Evolutionary conservation across 148 eudicot genomes (phyloP).

Genomic region (Amaranthus cruentus): DNA sequence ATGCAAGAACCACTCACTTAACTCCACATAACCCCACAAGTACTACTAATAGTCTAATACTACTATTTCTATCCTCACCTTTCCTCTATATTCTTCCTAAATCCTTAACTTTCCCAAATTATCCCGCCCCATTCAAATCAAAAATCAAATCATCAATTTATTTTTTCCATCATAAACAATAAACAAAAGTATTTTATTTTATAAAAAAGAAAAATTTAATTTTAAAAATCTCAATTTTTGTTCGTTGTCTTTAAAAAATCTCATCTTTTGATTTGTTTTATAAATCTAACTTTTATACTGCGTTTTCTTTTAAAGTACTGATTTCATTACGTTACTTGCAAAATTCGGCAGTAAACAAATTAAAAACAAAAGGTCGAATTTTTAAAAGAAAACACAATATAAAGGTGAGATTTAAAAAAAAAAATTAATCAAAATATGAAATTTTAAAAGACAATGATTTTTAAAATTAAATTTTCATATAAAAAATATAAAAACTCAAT

Average conservation of each 20-base stretch:
- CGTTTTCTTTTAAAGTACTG: too few relatives aligned
- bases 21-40: background rate
- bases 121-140: conserved; percentile 21
- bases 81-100: background rate
- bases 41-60: background rate
- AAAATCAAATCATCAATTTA: background rate
- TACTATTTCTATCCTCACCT: background rate
- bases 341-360: too few relatives aligned
- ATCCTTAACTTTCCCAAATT: background rate
- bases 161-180: background rate
- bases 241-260: too few relatives aligned
- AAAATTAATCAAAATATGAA: too few relatives aligned
- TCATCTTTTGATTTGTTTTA: too few relatives aligned
- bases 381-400: too few relatives aligned
- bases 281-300: too few relatives aligned
- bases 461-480: background rate
- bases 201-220: background rate
- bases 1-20: conserved; percentile 12
- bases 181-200: background rate
- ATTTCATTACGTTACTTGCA: too few relatives aligned
- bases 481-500: background rate
- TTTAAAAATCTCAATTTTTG: background rate
- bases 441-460: too few relatives aligned
- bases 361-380: too few relatives aligned
- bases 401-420: too few relatives aligned